phyloP scores from a whole-genome alignment of 345 rosid species.

The Excoecaria agallocha region DNA sequence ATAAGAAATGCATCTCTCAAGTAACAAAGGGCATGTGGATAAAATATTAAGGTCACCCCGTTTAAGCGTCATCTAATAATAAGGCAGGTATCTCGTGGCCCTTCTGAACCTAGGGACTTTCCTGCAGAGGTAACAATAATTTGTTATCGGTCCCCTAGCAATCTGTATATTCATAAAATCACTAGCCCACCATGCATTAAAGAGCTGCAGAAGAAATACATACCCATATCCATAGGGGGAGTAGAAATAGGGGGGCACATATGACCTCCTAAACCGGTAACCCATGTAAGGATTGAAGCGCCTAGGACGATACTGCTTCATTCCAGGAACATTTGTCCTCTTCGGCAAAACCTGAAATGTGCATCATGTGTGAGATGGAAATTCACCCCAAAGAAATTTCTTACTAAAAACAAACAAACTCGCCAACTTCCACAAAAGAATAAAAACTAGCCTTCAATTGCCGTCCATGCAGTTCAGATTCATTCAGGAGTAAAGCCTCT shows the following conservation, averaged over 20 bases:
- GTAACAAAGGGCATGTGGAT: background rate
- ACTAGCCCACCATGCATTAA: background rate
- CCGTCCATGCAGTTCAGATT: slow-evolving; percentile 94
- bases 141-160: background rate
- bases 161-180: background rate
- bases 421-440: background rate
- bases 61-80: slow-evolving; percentile 46
- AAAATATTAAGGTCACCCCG: background rate
- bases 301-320: slow-evolving; percentile 82
- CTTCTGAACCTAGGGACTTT: slow-evolving; percentile 87
- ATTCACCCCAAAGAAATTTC: background rate
- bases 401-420: background rate
- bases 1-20: background rate
- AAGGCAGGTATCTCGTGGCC: slow-evolving; percentile 89
- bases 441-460: slow-evolving; percentile 61
- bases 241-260: slow-evolving; percentile 68
- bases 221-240: slow-evolving; percentile 93
- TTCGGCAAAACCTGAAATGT: slow-evolving; percentile 66
- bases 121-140: slow-evolving; percentile 45
- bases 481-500: slow-evolving; percentile 78
- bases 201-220: slow-evolving; percentile 15
- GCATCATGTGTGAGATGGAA: background rate
- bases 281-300: slow-evolving; percentile 75
- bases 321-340: slow-evolving; percentile 91
- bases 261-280: slow-evolving; percentile 66